Conservation (phyloP, 2,329 filamentous ascomycete genomes). For the Colletotrichum abscissum region DNA sequence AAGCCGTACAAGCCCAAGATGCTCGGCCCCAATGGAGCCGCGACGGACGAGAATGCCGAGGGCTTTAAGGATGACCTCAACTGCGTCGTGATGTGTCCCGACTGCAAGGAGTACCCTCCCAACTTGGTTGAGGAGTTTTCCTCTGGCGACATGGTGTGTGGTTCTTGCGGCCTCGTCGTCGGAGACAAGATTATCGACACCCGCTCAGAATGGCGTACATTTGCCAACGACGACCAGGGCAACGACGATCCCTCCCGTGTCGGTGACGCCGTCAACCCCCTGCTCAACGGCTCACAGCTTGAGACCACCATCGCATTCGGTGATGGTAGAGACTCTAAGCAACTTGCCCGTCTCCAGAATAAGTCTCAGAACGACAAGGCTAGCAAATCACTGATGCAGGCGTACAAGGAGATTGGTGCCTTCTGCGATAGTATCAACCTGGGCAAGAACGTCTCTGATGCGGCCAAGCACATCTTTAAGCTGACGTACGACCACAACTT, state of each 20-base stretch:
- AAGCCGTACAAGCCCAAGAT: slow-evolving; percentile 58
- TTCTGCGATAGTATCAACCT: slow-evolving; percentile 89
- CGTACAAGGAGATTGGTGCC: slow-evolving; percentile 89
- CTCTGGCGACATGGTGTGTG: slow-evolving; percentile 92
- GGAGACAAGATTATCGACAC: slow-evolving; percentile 94
- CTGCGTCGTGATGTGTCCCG: slow-evolving; percentile 85
- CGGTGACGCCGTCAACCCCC: slow-evolving; percentile 89
- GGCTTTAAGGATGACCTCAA: slow-evolving; percentile 86
- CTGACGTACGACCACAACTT: slow-evolving; percentile 91
- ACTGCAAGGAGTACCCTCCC: slow-evolving; percentile 92
- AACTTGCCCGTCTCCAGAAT: slow-evolving; percentile 86
- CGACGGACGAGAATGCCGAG: slow-evolving; percentile 34
- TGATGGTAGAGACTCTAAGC: slow-evolving; percentile 76
- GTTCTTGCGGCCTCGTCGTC: slow-evolving; percentile 89
- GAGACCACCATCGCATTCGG: slow-evolving; percentile 89
- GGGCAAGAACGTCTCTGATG: slow-evolving; percentile 83
- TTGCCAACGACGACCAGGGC: slow-evolving; percentile 97
- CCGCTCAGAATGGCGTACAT: slow-evolving; percentile 97
- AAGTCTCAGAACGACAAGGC: slow-evolving; percentile 84
- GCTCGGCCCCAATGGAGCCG: slow-evolving; percentile 51
- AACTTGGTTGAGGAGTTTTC: slow-evolving; percentile 94
- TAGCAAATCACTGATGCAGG: slow-evolving; percentile 83
- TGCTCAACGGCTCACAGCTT: slow-evolving; percentile 90
- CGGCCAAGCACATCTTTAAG: slow-evolving; percentile 96
- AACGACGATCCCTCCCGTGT: slow-evolving; percentile 98